These are phyloP conservation scores for Monosporascus ibericus DNA, from an alignment of 2,329 filamentous ascomycete species.

Conservation along the genomic window DNA sequence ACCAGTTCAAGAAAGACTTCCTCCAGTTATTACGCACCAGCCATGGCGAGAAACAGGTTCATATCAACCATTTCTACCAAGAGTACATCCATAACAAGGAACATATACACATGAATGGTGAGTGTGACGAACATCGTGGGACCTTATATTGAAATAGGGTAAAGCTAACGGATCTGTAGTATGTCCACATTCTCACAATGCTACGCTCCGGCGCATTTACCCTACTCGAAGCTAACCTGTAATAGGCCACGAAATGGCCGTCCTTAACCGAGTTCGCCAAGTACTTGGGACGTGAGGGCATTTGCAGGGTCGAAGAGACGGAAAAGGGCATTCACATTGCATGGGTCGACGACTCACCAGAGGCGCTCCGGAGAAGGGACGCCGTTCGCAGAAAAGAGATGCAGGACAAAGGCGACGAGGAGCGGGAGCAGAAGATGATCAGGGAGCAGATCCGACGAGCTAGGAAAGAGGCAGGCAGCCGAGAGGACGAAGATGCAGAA, in stretches of 20 bases:
- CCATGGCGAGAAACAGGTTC: constrained; percentile 85
- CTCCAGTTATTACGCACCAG: constrained; percentile 69
- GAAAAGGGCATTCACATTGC: constrained; percentile 78
- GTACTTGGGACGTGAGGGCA: constrained; percentile 74
- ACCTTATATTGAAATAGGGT: neutral
- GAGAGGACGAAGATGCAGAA: constrained; percentile 33
- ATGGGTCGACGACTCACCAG: constrained; percentile 89
- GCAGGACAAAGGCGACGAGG: constrained; percentile 85
- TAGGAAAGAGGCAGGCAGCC: constrained; percentile 43
- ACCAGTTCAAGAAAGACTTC: constrained; percentile 78
- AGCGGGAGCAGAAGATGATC: constrained; percentile 77
- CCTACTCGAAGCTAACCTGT: too few species aligned
- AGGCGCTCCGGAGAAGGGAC: constrained; percentile 74
- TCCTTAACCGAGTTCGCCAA: constrained; percentile 88
- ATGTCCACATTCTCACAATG: neutral
- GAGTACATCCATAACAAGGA: constrained; percentile 83
- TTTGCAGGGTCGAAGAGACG: constrained; percentile 85
- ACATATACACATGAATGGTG: constrained; percentile 80
- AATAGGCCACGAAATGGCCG: constrained; percentile 70
- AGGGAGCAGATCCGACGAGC: constrained; percentile 78
- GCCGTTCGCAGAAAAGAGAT: constrained; percentile 77
- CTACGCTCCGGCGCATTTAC: too few species aligned
- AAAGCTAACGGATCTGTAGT: neutral
- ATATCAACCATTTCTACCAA: constrained; percentile 92
- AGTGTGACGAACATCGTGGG: neutral